These are phyloP conservation scores for Castanospermum australe DNA, from an alignment of 306 rosid species.

Conservation along the genomic window DNA sequence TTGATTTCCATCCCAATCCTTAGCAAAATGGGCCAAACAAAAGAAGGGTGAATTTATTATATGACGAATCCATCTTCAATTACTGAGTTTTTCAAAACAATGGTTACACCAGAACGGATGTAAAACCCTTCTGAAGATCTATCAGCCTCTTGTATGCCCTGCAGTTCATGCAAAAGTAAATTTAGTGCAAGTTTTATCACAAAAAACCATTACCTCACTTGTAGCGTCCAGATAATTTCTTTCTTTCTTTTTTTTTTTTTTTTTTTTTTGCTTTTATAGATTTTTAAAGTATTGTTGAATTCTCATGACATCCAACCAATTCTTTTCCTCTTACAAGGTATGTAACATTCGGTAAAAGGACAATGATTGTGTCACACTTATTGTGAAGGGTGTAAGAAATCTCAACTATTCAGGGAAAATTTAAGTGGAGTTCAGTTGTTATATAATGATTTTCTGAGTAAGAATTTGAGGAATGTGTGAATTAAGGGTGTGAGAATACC, in stretches of 20 bases:
- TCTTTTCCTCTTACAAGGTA: too few relatives aligned
- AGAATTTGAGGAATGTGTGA: background rate
- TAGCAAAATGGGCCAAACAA: conserved; percentile 22
- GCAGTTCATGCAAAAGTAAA: conserved; percentile 32
- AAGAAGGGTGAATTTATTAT: conserved; percentile 29
- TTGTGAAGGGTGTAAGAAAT: background rate
- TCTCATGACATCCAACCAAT: background rate
- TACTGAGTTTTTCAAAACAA: conserved; percentile 68
- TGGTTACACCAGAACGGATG: conserved; percentile 79
- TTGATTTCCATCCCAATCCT: conserved; percentile 23
- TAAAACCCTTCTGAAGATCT: conserved; percentile 88
- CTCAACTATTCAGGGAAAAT: background rate
- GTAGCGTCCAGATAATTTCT: background rate
- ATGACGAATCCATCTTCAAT: conserved; percentile 65
- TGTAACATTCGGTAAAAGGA: background rate
- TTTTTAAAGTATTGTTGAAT: background rate
- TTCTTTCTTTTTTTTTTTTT: background rate
- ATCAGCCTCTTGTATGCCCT: conserved; percentile 93
- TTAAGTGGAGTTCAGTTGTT: background rate
- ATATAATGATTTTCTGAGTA: background rate
- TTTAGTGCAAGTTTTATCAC: conserved; percentile 12
- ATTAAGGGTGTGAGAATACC: background rate
- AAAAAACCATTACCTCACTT: background rate
- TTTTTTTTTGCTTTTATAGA: background rate
- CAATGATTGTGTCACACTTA: background rate